Conservation (phyloP, 176 grass and related monocot species). For the Musa troglodytarum region DNA sequence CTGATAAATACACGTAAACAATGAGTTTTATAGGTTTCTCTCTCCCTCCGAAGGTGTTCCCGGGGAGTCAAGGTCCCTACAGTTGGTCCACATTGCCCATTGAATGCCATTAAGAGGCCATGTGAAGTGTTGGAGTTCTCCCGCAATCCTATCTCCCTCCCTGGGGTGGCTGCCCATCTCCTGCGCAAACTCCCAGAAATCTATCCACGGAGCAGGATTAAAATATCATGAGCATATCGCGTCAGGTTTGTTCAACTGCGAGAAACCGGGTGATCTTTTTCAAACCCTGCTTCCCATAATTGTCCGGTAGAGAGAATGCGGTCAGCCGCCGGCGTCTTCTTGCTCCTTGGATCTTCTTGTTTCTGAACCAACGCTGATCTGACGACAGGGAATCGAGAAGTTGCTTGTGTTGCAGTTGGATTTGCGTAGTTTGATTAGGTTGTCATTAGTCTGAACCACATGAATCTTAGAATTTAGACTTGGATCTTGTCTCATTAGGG, state of each 20-base stretch:
- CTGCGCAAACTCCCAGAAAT: background rate
- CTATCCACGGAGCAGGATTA: background rate
- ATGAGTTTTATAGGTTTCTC: background rate
- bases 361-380: background rate
- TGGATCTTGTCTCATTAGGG: no score
- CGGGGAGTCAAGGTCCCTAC: background rate
- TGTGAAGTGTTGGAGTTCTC: conserved; percentile 7
- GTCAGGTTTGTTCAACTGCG: background rate
- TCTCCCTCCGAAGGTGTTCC: no score
- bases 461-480: no score
- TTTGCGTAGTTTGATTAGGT: no score
- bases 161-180: background rate
- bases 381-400: background rate
- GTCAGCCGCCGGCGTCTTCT: background rate
- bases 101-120: conserved; percentile 17
- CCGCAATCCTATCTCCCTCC: background rate
- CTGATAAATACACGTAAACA: no score
- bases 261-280: background rate
- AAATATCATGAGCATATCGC: background rate
- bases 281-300: background rate
- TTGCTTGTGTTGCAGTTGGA: no score
- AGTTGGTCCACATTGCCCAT: background rate
- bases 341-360: background rate
- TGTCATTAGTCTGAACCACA: no score
- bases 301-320: background rate